Conservation (phyloP, 768 basidiomycete genomes). For the Rhodotorula sphaerocarpa region DNA sequence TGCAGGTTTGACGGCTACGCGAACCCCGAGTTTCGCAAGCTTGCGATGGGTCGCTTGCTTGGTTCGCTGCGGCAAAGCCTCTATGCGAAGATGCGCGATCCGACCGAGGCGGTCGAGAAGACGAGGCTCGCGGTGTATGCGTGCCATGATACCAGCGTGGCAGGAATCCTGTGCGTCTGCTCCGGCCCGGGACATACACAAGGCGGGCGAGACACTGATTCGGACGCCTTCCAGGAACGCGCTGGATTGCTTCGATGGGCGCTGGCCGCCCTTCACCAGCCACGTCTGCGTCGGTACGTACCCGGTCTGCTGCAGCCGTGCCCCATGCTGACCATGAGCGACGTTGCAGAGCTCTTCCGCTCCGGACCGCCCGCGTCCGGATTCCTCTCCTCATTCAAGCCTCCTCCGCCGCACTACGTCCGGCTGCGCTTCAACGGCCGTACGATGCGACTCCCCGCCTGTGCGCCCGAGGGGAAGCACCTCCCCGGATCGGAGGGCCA, state of each 20-base stretch:
- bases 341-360: conserved; percentile 16
- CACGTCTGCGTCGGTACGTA: conserved; percentile 7
- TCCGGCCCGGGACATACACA: no score
- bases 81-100: conserved; percentile 52
- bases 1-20: conserved; percentile 50
- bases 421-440: conserved; percentile 26
- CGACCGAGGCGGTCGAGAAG: conserved; percentile 47
- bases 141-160: conserved; percentile 41
- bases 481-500: conserved; percentile 8
- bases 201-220: neutral
- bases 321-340: neutral
- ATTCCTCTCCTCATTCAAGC: neutral
- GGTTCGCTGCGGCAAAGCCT: conserved; percentile 59
- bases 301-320: neutral
- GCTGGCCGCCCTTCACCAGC: conserved; percentile 25
- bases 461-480: conserved; percentile 2
- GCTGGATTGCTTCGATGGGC: conserved; percentile 19
- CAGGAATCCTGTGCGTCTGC: conserved; percentile 29
- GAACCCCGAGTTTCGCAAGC: conserved; percentile 62
- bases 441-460: conserved; percentile 12
- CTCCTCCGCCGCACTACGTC: conserved; percentile 10
- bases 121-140: conserved; percentile 55
- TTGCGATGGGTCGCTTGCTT: conserved; percentile 70
- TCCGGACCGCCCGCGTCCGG: neutral
- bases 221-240: neutral